These are phyloP conservation scores for Cornus florida DNA, from an alignment of 148 eudicot genomes.

Conservation along the genomic window DNA sequence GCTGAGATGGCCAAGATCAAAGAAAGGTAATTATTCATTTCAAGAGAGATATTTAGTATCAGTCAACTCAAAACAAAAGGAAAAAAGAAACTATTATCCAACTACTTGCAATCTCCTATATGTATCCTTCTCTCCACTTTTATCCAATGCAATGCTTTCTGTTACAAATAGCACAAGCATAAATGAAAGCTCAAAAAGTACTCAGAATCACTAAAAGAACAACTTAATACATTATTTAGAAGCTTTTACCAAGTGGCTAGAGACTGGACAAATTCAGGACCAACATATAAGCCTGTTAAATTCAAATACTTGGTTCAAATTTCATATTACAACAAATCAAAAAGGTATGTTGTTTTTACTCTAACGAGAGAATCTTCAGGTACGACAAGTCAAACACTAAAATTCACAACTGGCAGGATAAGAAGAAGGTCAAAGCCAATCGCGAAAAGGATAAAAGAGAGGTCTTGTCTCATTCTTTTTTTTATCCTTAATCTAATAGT, in stretches of 20 bases:
- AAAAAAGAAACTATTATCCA: no score
- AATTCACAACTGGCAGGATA: conserved; percentile 73
- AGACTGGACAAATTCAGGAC: not conserved
- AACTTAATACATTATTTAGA: no score
- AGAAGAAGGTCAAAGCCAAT: conserved; percentile 70
- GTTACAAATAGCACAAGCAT: not conserved
- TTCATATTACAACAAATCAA: not conserved
- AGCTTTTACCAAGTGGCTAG: no score
- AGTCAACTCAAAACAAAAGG: no score
- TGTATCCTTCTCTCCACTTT: not conserved
- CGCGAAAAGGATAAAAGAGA: conserved; percentile 44
- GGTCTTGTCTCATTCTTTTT: conserved; percentile 38
- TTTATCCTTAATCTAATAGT: conserved; percentile 2
- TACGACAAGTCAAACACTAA: conserved; percentile 57
- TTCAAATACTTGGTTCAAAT: not conserved
- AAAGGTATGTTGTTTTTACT: not conserved
- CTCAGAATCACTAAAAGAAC: no score
- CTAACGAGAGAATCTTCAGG: conserved; percentile 38
- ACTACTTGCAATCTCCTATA: not conserved
- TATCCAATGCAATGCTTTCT: not conserved
- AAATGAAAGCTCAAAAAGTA: not conserved
- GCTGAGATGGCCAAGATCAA: conserved; percentile 59
- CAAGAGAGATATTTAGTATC: no score
- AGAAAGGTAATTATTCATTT: conserved; percentile 33
- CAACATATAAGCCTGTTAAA: not conserved